Percentiles rank a stretch among this genome's conserved stretches.
phyloP scores from a whole-genome alignment of 2,329 filamentous ascomycete genomes.

The Cytospora chrysosperma region DNA sequence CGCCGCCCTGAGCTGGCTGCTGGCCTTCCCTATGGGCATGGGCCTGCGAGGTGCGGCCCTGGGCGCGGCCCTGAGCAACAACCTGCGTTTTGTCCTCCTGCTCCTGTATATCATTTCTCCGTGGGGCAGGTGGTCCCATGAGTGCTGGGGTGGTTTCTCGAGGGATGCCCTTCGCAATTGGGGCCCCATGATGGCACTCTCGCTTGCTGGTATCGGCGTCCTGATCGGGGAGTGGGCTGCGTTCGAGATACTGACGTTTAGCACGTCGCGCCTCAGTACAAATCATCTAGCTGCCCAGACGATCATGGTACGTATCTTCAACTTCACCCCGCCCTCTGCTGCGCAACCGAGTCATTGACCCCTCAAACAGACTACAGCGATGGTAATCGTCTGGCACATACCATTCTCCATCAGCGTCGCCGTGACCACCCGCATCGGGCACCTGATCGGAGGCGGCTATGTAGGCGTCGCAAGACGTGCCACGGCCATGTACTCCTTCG shows the following conservation, averaged over 20 bases:
- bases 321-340: neutral
- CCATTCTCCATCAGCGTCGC: slow-evolving; percentile 44
- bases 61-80: slow-evolving; percentile 48
- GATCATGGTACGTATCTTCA: slow-evolving; percentile 30
- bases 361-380: slow-evolving; percentile 34
- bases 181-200: slow-evolving; percentile 41
- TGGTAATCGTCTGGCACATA: slow-evolving; percentile 43
- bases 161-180: slow-evolving; percentile 33
- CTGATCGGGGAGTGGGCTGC: slow-evolving; percentile 44
- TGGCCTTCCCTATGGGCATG: slow-evolving; percentile 43
- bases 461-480: slow-evolving; percentile 35
- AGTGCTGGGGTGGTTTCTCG: slow-evolving; percentile 47
- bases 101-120: slow-evolving; percentile 43
- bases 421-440: slow-evolving; percentile 42
- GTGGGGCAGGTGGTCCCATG: slow-evolving; percentile 40
- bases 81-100: slow-evolving; percentile 47
- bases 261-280: slow-evolving; percentile 45
- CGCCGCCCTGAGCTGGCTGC: slow-evolving; percentile 48
- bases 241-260: slow-evolving; percentile 44
- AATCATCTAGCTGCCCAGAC: slow-evolving; percentile 43
- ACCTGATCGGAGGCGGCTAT: slow-evolving; percentile 40
- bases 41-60: slow-evolving; percentile 52
- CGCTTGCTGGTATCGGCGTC: slow-evolving; percentile 39
- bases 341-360: neutral
- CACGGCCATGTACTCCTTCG: slow-evolving; percentile 33